Conservation (phyloP, 352 stramenopile species). For the Globisporangium nodosum region DNA sequence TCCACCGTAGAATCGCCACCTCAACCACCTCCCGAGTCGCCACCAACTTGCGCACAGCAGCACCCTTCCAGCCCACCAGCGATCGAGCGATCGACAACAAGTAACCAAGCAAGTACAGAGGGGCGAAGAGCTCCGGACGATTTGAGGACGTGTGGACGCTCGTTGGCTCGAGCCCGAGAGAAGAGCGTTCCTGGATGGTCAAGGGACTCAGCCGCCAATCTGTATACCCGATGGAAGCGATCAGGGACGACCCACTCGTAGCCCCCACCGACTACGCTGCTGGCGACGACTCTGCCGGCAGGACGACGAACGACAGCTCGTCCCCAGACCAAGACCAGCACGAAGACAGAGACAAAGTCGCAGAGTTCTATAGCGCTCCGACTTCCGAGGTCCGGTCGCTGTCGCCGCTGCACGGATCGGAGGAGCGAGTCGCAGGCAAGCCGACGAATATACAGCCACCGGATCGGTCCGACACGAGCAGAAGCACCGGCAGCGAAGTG, state of each 20-base stretch:
- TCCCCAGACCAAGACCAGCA: too few species aligned
- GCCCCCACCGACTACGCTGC: constrained; percentile 11
- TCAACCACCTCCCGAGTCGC: neutral
- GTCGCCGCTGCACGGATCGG: neutral
- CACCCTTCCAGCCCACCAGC: neutral
- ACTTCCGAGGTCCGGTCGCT: neutral
- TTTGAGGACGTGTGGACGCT: neutral
- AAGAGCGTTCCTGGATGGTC: constrained; percentile 27
- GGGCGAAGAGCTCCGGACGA: neutral
- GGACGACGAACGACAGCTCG: neutral
- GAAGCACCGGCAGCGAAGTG: neutral
- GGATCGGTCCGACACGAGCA: neutral
- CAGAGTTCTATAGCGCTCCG: constrained; percentile 1
- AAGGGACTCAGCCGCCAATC: constrained; percentile 58
- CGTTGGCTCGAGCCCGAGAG: constrained; percentile 2
- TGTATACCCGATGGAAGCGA: constrained; percentile 56
- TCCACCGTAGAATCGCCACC: neutral
- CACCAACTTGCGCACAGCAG: neutral
- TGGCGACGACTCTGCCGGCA: constrained; percentile 7
- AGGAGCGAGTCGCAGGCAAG: neutral
- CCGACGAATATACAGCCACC: neutral
- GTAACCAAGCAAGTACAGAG: neutral
- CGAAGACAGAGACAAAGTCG: constrained; percentile 6
- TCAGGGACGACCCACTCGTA: constrained; percentile 13
- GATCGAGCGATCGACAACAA: neutral